Evolutionary conservation across 305 asterid species (phyloP).

Genomic region (Rubia tinctorum): DNA sequence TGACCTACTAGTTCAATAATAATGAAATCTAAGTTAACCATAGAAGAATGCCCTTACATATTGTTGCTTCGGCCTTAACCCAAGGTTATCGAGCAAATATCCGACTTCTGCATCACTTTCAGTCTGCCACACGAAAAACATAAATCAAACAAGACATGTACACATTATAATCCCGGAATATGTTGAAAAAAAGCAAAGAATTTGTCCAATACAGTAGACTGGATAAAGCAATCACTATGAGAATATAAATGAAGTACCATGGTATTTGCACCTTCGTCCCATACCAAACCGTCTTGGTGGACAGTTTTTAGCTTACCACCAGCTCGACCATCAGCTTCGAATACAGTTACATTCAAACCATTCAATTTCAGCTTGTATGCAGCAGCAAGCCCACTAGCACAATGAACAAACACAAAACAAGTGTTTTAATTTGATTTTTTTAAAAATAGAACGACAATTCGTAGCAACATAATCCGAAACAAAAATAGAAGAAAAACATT

Average conservation of each 20-base stretch:
- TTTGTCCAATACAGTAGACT: background rate
- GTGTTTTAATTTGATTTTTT: too few relatives aligned
- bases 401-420: conserved; percentile 7
- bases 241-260: conserved; percentile 45
- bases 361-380: conserved; percentile 80
- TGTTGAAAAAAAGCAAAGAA: background rate
- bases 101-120: conserved; percentile 75
- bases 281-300: conserved; percentile 62
- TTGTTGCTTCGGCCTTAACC: conserved; percentile 75
- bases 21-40: background rate
- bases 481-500: too few relatives aligned
- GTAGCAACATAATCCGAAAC: too few relatives aligned
- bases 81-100: conserved; percentile 76
- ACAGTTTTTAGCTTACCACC: conserved; percentile 83
- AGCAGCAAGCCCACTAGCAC: conserved; percentile 82
- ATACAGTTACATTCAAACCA: conserved; percentile 75
- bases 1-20: background rate
- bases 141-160: conserved; percentile 6
- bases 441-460: too few relatives aligned
- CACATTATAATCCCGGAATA: background rate
- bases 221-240: background rate
- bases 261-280: conserved; percentile 98
- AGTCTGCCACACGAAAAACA: conserved; percentile 44
- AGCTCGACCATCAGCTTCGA: conserved; percentile 76
- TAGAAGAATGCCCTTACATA: conserved; percentile 43